These are phyloP conservation scores for Trichaptum fuscoviolaceum DNA, from an alignment of 768 basidiomycete genomes.

Conservation along the genomic window DNA sequence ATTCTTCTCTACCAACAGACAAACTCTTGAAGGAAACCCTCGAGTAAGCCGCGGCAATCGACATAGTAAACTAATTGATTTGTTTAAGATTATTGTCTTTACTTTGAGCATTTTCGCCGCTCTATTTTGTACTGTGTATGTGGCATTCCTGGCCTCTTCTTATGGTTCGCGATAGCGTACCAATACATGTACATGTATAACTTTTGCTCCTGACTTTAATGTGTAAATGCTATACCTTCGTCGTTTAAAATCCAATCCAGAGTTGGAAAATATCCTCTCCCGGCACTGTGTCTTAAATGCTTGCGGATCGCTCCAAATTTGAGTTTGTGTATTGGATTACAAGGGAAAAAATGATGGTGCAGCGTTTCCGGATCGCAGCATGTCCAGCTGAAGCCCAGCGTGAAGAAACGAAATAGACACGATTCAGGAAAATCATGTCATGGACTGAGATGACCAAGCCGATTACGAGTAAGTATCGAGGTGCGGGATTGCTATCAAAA, in stretches of 20 bases:
- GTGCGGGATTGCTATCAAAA: not conserved
- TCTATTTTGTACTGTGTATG: not conserved
- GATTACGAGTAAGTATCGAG: not conserved
- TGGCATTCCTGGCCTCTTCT: not conserved
- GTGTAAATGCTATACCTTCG: not conserved
- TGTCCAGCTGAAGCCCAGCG: too few species aligned
- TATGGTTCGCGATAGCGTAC: not conserved
- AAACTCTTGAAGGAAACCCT: not conserved
- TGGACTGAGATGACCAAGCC: not conserved
- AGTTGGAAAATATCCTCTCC: too few species aligned
- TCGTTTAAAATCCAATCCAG: not conserved
- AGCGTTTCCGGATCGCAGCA: too few species aligned
- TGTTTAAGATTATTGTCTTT: not conserved
- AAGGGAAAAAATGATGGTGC: too few species aligned
- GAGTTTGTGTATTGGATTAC: too few species aligned
- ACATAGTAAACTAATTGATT: not conserved
- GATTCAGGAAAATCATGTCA: too few species aligned
- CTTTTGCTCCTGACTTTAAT: not conserved
- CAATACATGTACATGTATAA: not conserved
- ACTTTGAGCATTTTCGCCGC: not conserved
- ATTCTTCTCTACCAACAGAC: not conserved
- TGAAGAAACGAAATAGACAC: too few species aligned
- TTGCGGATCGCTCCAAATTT: too few species aligned
- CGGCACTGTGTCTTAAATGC: too few species aligned
- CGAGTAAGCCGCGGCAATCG: not conserved